Evolutionary conservation across 2,329 filamentous ascomycete genomes (phyloP), one percentile per base, ranked within the genome.

Genomic region (Pseudogymnoascus sp.): DNA sequence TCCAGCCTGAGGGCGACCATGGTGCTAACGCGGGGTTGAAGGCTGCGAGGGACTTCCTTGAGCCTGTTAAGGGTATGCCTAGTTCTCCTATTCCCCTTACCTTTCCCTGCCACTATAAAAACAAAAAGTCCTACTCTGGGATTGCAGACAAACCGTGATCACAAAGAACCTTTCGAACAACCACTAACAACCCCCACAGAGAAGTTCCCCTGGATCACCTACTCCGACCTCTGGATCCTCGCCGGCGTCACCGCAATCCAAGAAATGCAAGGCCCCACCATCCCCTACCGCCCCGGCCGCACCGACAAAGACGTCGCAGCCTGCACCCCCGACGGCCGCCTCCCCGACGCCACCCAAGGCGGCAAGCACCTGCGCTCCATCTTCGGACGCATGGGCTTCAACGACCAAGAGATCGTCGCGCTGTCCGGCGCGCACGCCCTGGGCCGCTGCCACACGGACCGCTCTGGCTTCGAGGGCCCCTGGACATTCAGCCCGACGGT

Each of bases 211-310:
- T 97, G 93, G 95, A 96, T 97, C 78, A 83, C 84, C 66, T 96
- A 97, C 84, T 96, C 92, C 13, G 93, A 99, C 75, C 88, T 99
- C 69, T 97, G 93, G 95, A 97, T 95, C 66, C 86, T 99, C 63
- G 88, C 79, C 62, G 95, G 91, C 73, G 86, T 95, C 68, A 85
- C 82, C 74, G 90, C 93, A 69, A 86, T 97, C 75, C 93, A 97
- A 80, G 93, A 99, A 80, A 93, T 97, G 88, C 86, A 93, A 75
- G 93, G 93, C 6, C 93, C 93, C 66, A 79, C 81, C 71, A 86
- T 99, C 70, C 91, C 92, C 65, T 99, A 86, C 88, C 85, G 93
- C 72, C 91, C 93, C 60, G 93, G 93, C 72, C 91, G 93, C 72
- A 67, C 77, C 64, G 93, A 99, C 78, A 83, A 83, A 71, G 93